Conservation (phyloP, 495 filamentous ascomycete species). For the Cladorrhinum samala region DNA sequence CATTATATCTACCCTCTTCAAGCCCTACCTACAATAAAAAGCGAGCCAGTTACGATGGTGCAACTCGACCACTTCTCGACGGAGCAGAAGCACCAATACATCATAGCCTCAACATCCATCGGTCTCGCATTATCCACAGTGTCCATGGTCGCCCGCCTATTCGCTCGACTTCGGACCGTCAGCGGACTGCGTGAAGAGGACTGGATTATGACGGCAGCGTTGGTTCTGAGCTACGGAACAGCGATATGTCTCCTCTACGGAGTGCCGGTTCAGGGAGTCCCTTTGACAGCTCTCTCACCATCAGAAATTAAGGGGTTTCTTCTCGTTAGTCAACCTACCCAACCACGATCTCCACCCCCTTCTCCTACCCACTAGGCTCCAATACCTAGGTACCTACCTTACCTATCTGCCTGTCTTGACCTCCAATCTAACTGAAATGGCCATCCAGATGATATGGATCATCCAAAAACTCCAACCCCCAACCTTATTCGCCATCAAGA, state of each 20-base stretch:
- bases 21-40: no score
- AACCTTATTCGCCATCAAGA: slow-evolving; percentile 12
- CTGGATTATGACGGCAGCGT: slow-evolving; percentile 6
- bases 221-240: slow-evolving; percentile 6
- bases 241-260: slow-evolving; percentile 4
- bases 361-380: no score
- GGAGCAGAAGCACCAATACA: slow-evolving; percentile 7
- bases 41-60: background rate
- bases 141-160: slow-evolving; percentile 2
- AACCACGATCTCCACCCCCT: no score
- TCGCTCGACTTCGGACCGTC: slow-evolving; percentile 1
- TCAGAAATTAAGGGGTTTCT: background rate
- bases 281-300: background rate
- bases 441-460: slow-evolving; percentile 3
- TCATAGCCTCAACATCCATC: slow-evolving; percentile 6
- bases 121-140: slow-evolving; percentile 8
- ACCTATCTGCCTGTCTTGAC: no score
- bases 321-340: background rate
- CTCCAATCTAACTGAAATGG: background rate
- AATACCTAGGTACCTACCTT: no score
- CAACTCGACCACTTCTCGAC: slow-evolving; percentile 10
- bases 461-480: slow-evolving; percentile 15
- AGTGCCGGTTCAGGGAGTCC: background rate
- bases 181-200: slow-evolving; percentile 4
- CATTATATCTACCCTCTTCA: no score